Conservation (phyloP, 305 asterid species). For the Fraxinus albicans region DNA sequence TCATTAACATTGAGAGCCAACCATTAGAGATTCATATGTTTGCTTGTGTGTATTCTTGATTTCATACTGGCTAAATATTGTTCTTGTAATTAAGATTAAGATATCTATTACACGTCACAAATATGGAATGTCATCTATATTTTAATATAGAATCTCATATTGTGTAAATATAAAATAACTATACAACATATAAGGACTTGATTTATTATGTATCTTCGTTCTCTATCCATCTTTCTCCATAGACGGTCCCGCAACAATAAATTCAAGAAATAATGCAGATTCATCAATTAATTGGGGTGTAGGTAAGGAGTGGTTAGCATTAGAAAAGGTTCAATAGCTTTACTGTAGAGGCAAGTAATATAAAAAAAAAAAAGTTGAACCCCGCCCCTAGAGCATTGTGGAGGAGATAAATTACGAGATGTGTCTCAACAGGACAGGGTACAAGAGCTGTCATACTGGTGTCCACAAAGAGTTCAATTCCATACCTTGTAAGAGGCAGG, state of each 20-base stretch:
- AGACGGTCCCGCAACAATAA: not conserved
- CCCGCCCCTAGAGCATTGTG: no score
- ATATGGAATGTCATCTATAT: not conserved
- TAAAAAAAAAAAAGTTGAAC: not conserved
- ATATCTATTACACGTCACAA: not conserved
- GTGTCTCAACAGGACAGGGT: no score
- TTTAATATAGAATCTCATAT: not conserved
- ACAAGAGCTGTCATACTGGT: no score
- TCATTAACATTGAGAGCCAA: not conserved
- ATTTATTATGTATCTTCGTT: not conserved
- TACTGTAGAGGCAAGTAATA: not conserved
- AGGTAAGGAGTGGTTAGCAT: not conserved
- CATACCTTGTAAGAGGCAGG: no score
- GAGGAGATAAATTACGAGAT: no score
- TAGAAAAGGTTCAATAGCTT: slow-evolving; percentile 14
- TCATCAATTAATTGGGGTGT: not conserved
- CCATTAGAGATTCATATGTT: not conserved
- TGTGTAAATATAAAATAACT: no score
- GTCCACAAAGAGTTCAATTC: no score
- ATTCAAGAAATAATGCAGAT: not conserved
- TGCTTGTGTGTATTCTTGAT: not conserved
- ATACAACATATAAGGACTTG: not conserved
- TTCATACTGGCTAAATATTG: not conserved
- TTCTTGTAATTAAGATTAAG: not conserved
- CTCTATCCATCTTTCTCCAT: not conserved